Base-by-base conservation (phyloP, 1,139 yeast species). In the Lodderomyces pseudojiufengensis region DNA sequence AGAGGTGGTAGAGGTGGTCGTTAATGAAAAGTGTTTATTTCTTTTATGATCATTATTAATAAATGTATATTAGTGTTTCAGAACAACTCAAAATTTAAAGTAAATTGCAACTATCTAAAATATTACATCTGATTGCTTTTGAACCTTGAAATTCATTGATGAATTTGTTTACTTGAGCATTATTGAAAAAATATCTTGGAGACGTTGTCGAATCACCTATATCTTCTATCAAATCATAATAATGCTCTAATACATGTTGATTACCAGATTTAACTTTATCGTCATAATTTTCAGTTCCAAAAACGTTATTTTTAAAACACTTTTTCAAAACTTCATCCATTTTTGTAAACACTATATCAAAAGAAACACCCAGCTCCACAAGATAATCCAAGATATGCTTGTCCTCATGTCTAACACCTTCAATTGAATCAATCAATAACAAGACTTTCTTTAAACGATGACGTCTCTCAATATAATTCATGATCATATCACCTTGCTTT, bases 301-400 rank as follows among this genome's bases (percentile, higher is more conserved):
- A 36, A 12, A 29, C 5, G 10, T 36, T 31, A 15, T 33, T 45
- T 40, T 22, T 27, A 6, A 54, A 48, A 34, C 37, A 39, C 33
- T 53, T 59, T 11, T 50, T 44, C 11, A 67, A 51, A 9, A 80
- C 50, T 39, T 71, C 70, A 51, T 86, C 95, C 32, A 79, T 73
- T 51, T 87, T 87, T 16, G 95, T 87, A 53, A 85, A 76, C 0
- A 87, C 73, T 4, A 87, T 56, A 44, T 84, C 92, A 59, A 82
- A 84, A 0, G 84, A 77, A 2, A 80, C 65, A 0, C 92, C 95
- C 33, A 60, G 50, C 2, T 63, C 62, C 1, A 61, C 62, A 32
- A 88, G 57, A 37, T 72, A 63, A 4, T 70, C 69, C 2, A 85
- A 55, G 11, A 85, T 66, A 28, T 57, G 46, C 21, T 63, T 56